phyloP scores from a whole-genome alignment of 495 filamentous ascomycete species.

The Hypomontagnella submonticulosa region DNA sequence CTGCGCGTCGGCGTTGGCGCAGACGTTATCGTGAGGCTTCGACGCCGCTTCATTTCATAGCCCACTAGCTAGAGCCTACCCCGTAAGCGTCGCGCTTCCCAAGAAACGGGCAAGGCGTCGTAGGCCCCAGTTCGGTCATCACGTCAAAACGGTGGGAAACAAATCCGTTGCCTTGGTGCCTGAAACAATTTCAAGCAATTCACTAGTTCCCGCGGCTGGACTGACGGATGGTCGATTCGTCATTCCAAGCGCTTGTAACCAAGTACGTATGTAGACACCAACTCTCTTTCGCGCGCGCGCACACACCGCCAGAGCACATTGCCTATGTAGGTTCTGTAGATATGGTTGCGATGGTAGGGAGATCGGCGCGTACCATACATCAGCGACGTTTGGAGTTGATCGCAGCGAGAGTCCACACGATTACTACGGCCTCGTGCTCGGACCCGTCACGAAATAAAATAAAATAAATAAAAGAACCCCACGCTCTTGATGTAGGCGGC shows the following conservation, averaged over 20 bases:
- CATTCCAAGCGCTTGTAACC: slow-evolving; percentile 19
- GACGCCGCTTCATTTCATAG: slow-evolving; percentile 26
- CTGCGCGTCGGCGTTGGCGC: slow-evolving; percentile 14
- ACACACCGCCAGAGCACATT: slow-evolving; percentile 32
- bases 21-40: slow-evolving; percentile 39
- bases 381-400: slow-evolving; percentile 35
- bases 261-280: slow-evolving; percentile 14
- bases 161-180: slow-evolving; percentile 11
- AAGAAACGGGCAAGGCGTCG: slow-evolving; percentile 14
- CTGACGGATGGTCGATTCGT: slow-evolving; percentile 26
- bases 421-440: slow-evolving; percentile 34
- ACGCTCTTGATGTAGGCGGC: slow-evolving; percentile 35
- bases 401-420: slow-evolving; percentile 18
- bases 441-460: slow-evolving; percentile 29
- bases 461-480: slow-evolving; percentile 35
- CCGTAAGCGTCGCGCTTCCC: slow-evolving; percentile 25
- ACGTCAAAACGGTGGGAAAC: slow-evolving; percentile 14
- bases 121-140: not conserved
- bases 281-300: slow-evolving; percentile 7
- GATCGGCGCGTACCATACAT: slow-evolving; percentile 42
- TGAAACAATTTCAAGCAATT: slow-evolving; percentile 25
- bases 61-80: slow-evolving; percentile 22
- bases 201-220: slow-evolving; percentile 35
- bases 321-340: slow-evolving; percentile 14
- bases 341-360: slow-evolving; percentile 33